A percentile compares a stretch with the other conserved stretches of the same genome.
These are phyloP conservation scores for Mytilinidion resinicola DNA, from an alignment of 495 filamentous ascomycete genomes.

Conservation along the genomic window DNA sequence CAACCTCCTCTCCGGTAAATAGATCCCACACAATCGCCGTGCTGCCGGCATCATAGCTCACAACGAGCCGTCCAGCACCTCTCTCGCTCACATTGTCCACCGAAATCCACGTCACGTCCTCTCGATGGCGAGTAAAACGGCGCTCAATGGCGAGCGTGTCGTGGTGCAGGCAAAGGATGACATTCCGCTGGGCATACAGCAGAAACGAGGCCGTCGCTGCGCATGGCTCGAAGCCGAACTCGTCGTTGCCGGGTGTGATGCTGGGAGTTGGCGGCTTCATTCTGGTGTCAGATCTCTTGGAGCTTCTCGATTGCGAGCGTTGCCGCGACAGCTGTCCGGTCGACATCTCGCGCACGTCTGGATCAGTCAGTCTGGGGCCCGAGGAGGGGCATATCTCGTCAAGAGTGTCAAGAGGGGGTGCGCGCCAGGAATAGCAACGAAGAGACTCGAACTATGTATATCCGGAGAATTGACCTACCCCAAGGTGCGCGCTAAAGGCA, in stretches of 20 bases:
- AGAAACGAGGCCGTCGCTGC: conserved; percentile 83
- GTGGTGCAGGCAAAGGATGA: conserved; percentile 77
- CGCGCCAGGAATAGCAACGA: conserved; percentile 17
- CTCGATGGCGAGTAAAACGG: conserved; percentile 75
- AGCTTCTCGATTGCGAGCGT: conserved; percentile 55
- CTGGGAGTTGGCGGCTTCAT: conserved; percentile 41
- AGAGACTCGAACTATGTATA: conserved; percentile 17
- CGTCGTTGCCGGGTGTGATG: conserved; percentile 48
- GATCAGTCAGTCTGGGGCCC: conserved; percentile 15
- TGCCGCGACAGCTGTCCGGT: conserved; percentile 31
- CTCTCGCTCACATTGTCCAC: conserved; percentile 90
- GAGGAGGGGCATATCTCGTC: conserved; percentile 17
- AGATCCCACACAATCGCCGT: conserved; percentile 97
- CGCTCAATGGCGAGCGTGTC: conserved; percentile 88
- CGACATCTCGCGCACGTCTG: conserved; percentile 22
- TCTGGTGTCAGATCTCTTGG: conserved; percentile 43
- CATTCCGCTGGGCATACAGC: conserved; percentile 73
- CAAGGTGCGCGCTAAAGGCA: conserved; percentile 28
- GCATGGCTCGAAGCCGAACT: conserved; percentile 69
- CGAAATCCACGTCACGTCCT: conserved; percentile 73
- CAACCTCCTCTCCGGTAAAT: conserved; percentile 82
- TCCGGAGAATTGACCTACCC: conserved; percentile 26
- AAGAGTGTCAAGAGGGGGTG: conserved; percentile 19
- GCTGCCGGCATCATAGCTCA: conserved; percentile 87
- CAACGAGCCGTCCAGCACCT: conserved; percentile 75